A percentile compares a stretch with the other conserved stretches of the same genome.
phyloP scores from a whole-genome alignment of 129 eudicot genomes.

The Pulicaria dysenterica region DNA sequence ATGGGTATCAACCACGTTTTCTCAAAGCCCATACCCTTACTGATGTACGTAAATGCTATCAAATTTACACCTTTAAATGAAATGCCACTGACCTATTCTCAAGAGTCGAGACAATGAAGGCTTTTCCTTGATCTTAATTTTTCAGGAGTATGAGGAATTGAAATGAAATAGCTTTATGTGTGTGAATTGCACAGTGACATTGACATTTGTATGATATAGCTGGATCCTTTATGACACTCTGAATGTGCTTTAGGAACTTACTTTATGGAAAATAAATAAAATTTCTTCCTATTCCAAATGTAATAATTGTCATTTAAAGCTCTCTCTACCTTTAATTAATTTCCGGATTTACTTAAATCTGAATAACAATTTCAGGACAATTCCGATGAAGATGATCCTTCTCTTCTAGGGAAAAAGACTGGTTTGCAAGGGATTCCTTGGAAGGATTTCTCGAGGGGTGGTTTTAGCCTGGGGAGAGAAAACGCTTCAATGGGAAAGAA shows the following conservation, averaged over 20 bases:
- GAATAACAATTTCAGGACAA: slow-evolving; percentile 46
- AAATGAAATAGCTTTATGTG: neutral
- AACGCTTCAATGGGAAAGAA: slow-evolving; percentile 44
- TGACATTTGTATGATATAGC: slow-evolving; percentile 14
- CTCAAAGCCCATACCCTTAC: neutral
- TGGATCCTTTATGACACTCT: slow-evolving; percentile 8
- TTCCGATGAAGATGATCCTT: slow-evolving; percentile 60
- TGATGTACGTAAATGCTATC: neutral
- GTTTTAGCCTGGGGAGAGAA: slow-evolving; percentile 54
- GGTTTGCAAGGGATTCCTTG: slow-evolving; percentile 71
- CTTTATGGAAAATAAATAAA: slow-evolving; percentile 18
- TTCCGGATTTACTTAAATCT: slow-evolving; percentile 5
- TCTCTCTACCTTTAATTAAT: slow-evolving; percentile 4
- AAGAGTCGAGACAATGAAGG: slow-evolving; percentile 17
- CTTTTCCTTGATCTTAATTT: slow-evolving; percentile 15
- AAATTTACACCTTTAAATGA: neutral
- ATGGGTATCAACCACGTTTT: neutral
- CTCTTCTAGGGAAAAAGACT: slow-evolving; percentile 44
- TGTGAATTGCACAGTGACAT: slow-evolving; percentile 18
- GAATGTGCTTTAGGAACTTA: slow-evolving; percentile 14
- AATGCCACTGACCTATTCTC: neutral
- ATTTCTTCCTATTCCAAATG: slow-evolving; percentile 1
- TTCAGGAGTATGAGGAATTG: neutral
- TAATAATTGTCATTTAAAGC: slow-evolving; percentile 32
- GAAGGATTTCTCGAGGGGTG: slow-evolving; percentile 75